Evolutionary conservation across 257 asterid species (phyloP), one percentile per base, ranked within the genome.

Genomic region (Jaltomata sinuosa): DNA sequence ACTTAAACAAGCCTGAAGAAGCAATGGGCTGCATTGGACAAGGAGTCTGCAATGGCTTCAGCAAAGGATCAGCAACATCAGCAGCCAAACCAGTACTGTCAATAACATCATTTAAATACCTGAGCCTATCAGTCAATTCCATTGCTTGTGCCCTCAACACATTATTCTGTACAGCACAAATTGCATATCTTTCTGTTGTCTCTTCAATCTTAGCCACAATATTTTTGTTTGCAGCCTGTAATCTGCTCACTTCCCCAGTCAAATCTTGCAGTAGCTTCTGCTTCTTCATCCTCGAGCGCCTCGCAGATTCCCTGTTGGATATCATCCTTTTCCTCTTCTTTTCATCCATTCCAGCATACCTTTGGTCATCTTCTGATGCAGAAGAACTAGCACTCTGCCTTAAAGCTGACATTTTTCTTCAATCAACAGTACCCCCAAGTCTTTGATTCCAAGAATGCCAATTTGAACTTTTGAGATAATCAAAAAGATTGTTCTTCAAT

Each of bases 21-120:
- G 92, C 90, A 19, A 91, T 87, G 25, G 94, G 85, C 65, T 88
- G 91, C 82, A 86, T 81, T 34, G 94, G 87, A 89, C 87, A 86
- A 64, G 92, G 92, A 84, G 88, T 79, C 89, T 85, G 92, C 93
- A 94, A 93, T n/a, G 93, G 92, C 85, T 88, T 93, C 67, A 89
- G 52, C 57, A 85, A 27, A 22, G 92, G 55, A 29, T 87, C 91
- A 0, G 83, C 84, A 67, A 84, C 87, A 84, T 83, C 90, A 42
- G 80, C 62, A 5, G 68, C 86, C 84, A 84, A 25, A 18, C 90
- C 90, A 27, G 80, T 85, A 45, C 84, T 83, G 54, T 86, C 88
- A 50, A 90, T 85, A 42, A 90, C 81, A 16, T 90, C 90, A 82
- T 89, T 83, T 82, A 92, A 79, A 19, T 88, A 89, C 84, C 85